Evolutionary conservation across 208 protist species (phyloP).

Genomic region (Wallacemonas collosoma): DNA sequence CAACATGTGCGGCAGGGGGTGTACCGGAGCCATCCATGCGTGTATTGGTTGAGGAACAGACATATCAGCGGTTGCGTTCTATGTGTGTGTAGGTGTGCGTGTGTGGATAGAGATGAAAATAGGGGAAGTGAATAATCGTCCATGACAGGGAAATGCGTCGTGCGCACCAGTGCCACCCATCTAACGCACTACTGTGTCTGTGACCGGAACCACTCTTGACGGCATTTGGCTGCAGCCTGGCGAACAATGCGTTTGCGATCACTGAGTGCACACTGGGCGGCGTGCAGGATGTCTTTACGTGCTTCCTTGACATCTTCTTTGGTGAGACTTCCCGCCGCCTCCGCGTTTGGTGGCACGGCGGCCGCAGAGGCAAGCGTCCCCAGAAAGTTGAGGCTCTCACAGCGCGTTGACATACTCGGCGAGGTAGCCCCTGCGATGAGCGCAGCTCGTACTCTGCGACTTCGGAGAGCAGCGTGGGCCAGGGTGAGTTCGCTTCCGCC

Average conservation of each 20-base stretch:
- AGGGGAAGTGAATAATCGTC: neutral
- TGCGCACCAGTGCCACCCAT: too few relatives aligned
- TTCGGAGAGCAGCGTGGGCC: slow-evolving; percentile 13
- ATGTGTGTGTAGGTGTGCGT: neutral
- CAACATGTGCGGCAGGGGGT: too few relatives aligned
- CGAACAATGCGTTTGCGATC: slow-evolving; percentile 72
- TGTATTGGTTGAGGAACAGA: too few relatives aligned
- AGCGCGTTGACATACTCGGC: slow-evolving; percentile 19
- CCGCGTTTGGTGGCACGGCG: slow-evolving; percentile 17
- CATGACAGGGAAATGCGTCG: too few relatives aligned
- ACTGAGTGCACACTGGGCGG: slow-evolving; percentile 34
- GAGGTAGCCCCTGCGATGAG: slow-evolving; percentile 13
- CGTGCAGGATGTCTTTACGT: slow-evolving; percentile 38
- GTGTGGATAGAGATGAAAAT: neutral
- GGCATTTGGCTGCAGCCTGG: slow-evolving; percentile 52
- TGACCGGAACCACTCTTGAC: slow-evolving; percentile 15
- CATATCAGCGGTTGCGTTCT: too few relatives aligned
- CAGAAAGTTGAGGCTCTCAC: slow-evolving; percentile 29
- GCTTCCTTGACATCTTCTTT: neutral
- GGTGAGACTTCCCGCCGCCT: neutral
- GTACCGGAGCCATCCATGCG: too few relatives aligned
- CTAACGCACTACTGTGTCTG: too few relatives aligned
- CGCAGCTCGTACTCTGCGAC: slow-evolving; percentile 9
- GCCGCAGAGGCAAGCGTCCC: neutral
- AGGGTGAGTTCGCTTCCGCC: neutral